Evolutionary conservation across 352 stramenopile genomes (phyloP).

Genomic region (Sclerospora graminicola): DNA sequence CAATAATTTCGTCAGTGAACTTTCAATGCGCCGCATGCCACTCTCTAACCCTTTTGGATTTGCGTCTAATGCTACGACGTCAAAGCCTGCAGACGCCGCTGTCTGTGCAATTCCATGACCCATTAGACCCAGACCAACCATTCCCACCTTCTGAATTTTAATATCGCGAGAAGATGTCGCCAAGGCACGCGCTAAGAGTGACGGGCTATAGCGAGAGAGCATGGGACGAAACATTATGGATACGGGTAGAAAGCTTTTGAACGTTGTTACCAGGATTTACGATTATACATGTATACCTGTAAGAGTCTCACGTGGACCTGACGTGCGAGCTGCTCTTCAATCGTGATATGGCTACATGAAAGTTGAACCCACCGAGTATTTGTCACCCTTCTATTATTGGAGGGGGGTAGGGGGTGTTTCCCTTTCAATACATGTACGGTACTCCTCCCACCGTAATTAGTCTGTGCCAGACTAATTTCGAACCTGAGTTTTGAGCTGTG

Average conservation of each 20-base stretch:
- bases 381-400: neutral
- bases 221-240: constrained; percentile 6
- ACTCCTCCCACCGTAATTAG: too few species aligned
- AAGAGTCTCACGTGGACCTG: neutral
- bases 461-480: too few species aligned
- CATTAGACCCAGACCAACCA: constrained; percentile 96
- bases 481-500: too few species aligned
- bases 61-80: constrained; percentile 79
- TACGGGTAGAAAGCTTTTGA: neutral
- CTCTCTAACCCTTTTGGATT: constrained; percentile 66
- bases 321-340: neutral
- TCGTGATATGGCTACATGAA: neutral
- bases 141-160: constrained; percentile 84
- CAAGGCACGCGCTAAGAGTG: constrained; percentile 13
- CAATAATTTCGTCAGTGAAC: constrained; percentile 85
- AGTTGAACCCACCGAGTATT: neutral
- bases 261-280: neutral
- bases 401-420: neutral
- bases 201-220: constrained; percentile 8
- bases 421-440: too few species aligned
- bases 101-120: constrained; percentile 96
- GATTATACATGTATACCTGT: neutral
- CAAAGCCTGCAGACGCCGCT: constrained; percentile 70
- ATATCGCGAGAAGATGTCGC: constrained; percentile 22
- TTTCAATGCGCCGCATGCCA: constrained; percentile 88